These are phyloP conservation scores for Pythium dissimile DNA, from an alignment of 352 stramenopile genomes.

Conservation along the genomic window DNA sequence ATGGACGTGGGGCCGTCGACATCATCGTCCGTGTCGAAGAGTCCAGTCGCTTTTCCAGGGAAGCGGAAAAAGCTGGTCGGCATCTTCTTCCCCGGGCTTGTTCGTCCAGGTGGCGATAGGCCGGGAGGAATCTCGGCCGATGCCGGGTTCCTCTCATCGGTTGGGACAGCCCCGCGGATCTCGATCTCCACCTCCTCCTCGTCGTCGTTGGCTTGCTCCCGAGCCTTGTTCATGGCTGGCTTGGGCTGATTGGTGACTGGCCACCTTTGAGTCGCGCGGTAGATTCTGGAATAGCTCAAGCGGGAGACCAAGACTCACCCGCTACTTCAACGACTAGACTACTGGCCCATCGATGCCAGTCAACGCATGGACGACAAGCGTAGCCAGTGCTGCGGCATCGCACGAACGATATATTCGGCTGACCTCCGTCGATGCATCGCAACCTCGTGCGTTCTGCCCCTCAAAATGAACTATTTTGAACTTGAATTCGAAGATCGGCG, in stretches of 20 bases:
- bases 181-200: slow-evolving; percentile 23
- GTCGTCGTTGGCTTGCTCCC: slow-evolving; percentile 6
- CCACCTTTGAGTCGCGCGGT: neutral
- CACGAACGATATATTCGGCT: too few species aligned
- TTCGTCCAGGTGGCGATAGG: neutral
- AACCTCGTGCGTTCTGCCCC: too few species aligned
- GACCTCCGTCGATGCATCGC: too few species aligned
- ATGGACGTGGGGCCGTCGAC: neutral
- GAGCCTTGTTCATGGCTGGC: neutral
- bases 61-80: slow-evolving; percentile 15
- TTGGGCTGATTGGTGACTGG: neutral
- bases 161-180: slow-evolving; percentile 7
- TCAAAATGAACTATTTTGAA: too few species aligned
- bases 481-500: too few species aligned
- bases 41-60: slow-evolving; percentile 4
- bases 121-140: neutral
- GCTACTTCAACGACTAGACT: neutral
- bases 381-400: too few species aligned
- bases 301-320: neutral
- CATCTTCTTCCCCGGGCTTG: slow-evolving; percentile 2
- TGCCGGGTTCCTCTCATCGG: neutral
- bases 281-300: slow-evolving; percentile 8
- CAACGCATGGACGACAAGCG: too few species aligned
- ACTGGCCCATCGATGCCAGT: too few species aligned
- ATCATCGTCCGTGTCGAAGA: slow-evolving; percentile 7